These are phyloP conservation scores for Phialophora verrucosa DNA, from an alignment of 2,329 filamentous ascomycete genomes.

Conservation along the genomic window DNA sequence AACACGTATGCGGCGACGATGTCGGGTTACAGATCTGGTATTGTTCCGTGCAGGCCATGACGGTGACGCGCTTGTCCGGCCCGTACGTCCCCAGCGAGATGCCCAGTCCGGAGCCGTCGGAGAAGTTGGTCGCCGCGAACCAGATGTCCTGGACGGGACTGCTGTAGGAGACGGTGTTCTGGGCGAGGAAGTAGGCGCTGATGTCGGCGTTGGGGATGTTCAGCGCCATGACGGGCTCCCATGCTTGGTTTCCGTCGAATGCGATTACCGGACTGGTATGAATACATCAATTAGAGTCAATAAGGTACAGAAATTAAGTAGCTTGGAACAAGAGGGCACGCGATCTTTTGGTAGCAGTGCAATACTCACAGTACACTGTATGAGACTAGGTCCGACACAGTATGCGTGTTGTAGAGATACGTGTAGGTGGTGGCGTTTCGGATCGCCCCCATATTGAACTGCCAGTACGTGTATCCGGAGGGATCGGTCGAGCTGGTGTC, in stretches of 20 bases:
- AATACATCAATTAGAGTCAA: background rate
- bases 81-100: background rate
- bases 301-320: too few relatives aligned
- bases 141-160: slow-evolving; percentile 2
- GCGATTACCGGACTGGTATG: background rate
- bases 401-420: slow-evolving; percentile 10
- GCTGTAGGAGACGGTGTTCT: slow-evolving; percentile 5
- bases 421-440: background rate
- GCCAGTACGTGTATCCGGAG: background rate
- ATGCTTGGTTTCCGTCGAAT: slow-evolving; percentile 5
- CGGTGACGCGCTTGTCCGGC: background rate
- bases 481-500: slow-evolving; percentile 2
- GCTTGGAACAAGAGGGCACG: too few relatives aligned
- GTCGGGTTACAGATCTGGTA: slow-evolving; percentile 10
- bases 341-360: too few relatives aligned
- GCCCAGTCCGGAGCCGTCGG: background rate
- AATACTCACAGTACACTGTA: slow-evolving; percentile 1
- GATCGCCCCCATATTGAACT: slow-evolving; percentile 1
- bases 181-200: slow-evolving; percentile 7
- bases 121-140: slow-evolving; percentile 3
- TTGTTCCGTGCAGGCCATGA: slow-evolving; percentile 7
- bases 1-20: background rate
- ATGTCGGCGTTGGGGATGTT: slow-evolving; percentile 9
- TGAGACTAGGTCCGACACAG: background rate
- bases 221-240: slow-evolving; percentile 2